Evolutionary conservation across 2,329 filamentous ascomycete genomes (phyloP).

Genomic region (Pseudofabraea citricarpa): DNA sequence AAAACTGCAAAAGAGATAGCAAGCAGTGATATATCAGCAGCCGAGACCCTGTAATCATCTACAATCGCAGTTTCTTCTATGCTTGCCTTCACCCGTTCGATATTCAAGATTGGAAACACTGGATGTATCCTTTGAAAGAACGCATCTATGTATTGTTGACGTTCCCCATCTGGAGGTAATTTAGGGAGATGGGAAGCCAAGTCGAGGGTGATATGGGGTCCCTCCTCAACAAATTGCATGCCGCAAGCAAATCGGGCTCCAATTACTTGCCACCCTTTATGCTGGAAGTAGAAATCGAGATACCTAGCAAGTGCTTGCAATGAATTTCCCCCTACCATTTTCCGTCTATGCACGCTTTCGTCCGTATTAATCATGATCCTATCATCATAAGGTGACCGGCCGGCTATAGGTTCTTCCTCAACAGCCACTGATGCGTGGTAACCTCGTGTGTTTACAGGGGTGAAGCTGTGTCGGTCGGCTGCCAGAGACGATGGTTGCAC

Average conservation of each 20-base stretch:
- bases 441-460: neutral
- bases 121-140: neutral
- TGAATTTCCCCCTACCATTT: neutral
- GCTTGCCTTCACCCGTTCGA: neutral
- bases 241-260: neutral
- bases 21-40: neutral
- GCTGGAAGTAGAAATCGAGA: neutral
- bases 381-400: neutral
- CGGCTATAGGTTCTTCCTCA: neutral
- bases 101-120: neutral
- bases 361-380: neutral
- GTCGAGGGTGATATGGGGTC: neutral
- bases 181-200: neutral
- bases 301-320: neutral
- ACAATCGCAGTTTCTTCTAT: too few species aligned
- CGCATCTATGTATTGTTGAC: neutral
- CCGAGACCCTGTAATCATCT: neutral
- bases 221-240: neutral
- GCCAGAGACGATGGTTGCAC: neutral
- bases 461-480: neutral
- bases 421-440: neutral
- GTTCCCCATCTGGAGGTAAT: neutral
- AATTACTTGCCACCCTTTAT: neutral
- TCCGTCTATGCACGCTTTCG: neutral
- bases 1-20: neutral